Evolutionary conservation across 306 rosid genomes (phyloP), one percentile per base, ranked within the genome.

Genomic region (Begonia loranthoides): DNA sequence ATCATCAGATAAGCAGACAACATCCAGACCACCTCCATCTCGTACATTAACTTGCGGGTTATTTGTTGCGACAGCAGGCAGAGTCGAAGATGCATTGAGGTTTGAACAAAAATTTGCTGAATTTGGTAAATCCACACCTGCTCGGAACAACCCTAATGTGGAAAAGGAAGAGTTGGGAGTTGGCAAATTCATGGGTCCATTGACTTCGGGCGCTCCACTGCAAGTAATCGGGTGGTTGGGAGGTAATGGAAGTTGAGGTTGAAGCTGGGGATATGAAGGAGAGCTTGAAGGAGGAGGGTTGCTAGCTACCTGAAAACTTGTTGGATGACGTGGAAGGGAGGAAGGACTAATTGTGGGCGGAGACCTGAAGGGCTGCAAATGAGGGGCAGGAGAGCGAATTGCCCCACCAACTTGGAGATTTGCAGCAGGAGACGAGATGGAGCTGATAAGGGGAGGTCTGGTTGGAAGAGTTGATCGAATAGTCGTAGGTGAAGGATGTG

Each of bases 1-100:
- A 53, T 80, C 94, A 46, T 89, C 95, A 0, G 97, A 89, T 70
- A 89, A 72, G 69, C 72, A 89, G 34, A 85, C 97, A 39, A 82
- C 22, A 19, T 78, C 77, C n/a, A 54, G 6, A 8, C 48, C 46
- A 58, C 56, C 64, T 16, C 66, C 51, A 41, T 28, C 36, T 28
- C 3, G 36, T 4, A 28, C 0, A 28, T 7, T 28, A 28, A 28
- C 36, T 8, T 28, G 2, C 22, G 69, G 21, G 9, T 53, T 61
- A 56, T 45, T 57, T 36, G 57, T 43, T 6, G 74, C 45, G 57
- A 59, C 73, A 22, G 57, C 73, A 34, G 14, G 62, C 15, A 15
- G 38, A 17, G 41, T 64, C 4, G 81, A 41, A 44, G 10, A 55
- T 21, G 59, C 50, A 21, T 60, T 53, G 6, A 9, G 9, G 51